These are phyloP conservation scores for Pseudopyrenochaeta lycopersici DNA, from an alignment of 2,329 filamentous ascomycete genomes.

Conservation along the genomic window DNA sequence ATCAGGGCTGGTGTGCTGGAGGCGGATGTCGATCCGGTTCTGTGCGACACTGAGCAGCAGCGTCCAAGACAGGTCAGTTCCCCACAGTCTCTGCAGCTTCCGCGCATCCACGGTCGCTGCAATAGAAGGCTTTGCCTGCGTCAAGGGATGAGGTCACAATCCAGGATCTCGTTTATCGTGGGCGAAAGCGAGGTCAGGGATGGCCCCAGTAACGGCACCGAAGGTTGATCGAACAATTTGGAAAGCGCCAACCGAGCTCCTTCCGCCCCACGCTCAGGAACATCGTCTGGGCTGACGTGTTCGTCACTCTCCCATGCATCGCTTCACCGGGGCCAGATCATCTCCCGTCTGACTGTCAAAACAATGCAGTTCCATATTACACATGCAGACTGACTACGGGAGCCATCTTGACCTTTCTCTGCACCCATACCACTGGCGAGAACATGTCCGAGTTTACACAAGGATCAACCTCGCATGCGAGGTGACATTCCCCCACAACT, in stretches of 20 bases:
- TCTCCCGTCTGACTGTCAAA: neutral
- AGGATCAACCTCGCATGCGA: slow-evolving; percentile 22
- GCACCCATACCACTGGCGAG: slow-evolving; percentile 1
- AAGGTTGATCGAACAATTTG: slow-evolving; percentile 30
- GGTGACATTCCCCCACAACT: slow-evolving; percentile 6
- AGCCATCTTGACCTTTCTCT: neutral
- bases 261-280: slow-evolving; percentile 24
- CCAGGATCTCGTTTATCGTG: slow-evolving; percentile 22
- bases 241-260: slow-evolving; percentile 35
- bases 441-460: slow-evolving; percentile 8
- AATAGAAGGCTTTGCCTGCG: neutral
- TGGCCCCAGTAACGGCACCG: slow-evolving; percentile 30
- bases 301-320: neutral
- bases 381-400: neutral
- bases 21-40: slow-evolving; percentile 18
- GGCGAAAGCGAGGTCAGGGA: slow-evolving; percentile 27
- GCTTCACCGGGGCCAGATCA: neutral
- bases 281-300: neutral
- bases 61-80: neutral
- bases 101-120: slow-evolving; percentile 2
- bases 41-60: slow-evolving; percentile 15
- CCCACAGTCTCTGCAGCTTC: neutral
- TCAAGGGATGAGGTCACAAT: slow-evolving; percentile 1
- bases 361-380: neutral
- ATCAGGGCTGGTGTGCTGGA: slow-evolving; percentile 20